Evolutionary conservation across 306 rosid species (phyloP).

Genomic region (Betula pendula): DNA sequence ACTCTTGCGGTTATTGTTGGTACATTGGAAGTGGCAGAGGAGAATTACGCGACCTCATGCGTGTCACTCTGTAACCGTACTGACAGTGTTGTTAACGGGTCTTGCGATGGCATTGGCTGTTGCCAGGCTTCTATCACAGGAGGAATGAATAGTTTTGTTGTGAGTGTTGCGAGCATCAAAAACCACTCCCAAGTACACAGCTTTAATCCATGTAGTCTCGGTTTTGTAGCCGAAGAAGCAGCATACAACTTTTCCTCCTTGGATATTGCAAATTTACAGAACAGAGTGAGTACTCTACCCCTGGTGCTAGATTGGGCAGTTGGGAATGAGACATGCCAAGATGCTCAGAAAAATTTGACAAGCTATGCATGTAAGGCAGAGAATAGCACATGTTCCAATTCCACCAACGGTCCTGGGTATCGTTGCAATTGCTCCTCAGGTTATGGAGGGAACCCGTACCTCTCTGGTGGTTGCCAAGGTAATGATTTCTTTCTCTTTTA

Average conservation of each 20-base stretch:
- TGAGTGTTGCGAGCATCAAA: accelerated
- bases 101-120: conserved; percentile 27
- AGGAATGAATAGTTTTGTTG: background rate
- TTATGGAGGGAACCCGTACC: conserved; percentile 28
- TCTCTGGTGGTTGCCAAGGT: conserved; percentile 22
- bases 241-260: conserved; percentile 10
- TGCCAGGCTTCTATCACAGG: conserved; percentile 19
- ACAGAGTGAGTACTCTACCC: background rate
- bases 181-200: background rate
- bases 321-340: background rate
- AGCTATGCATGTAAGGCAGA: background rate
- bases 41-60: background rate
- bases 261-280: background rate
- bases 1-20: background rate
- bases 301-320: conserved; percentile 31
- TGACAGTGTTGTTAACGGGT: background rate
- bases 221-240: conserved; percentile 10
- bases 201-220: conserved; percentile 24
- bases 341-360: background rate
- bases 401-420: background rate
- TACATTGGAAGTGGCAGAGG: background rate
- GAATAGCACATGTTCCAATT: background rate
- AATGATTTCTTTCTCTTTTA: background rate
- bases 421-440: conserved; percentile 30
- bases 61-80: background rate